Conservation (phyloP, 2,329 filamentous ascomycete species). For the Ophiostoma australiae region DNA sequence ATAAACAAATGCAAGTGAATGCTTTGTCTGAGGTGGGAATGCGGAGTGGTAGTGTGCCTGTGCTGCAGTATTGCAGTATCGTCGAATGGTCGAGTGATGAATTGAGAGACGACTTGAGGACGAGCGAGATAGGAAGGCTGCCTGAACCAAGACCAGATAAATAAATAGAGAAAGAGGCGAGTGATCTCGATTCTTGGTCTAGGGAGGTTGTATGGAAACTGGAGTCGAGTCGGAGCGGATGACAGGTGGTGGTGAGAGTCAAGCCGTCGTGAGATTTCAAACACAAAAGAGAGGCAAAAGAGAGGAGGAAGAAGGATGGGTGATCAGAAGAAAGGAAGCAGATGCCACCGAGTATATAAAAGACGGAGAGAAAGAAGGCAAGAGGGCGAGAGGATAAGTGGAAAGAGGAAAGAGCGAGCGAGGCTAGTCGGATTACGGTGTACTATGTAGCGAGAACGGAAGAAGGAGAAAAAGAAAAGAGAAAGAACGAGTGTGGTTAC, state of each 20-base stretch:
- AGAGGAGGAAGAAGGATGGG: background rate
- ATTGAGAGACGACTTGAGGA: background rate
- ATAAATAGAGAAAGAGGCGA: background rate
- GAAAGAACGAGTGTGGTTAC: background rate
- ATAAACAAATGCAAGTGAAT: slow-evolving; percentile 28
- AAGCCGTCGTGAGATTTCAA: background rate
- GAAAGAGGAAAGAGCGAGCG: background rate
- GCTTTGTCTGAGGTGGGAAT: slow-evolving; percentile 17
- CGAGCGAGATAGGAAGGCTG: background rate
- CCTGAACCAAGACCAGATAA: background rate
- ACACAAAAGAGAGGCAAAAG: background rate
- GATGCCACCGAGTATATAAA: slow-evolving; percentile 6
- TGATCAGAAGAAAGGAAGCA: background rate
- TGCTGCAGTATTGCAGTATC: slow-evolving; percentile 13
- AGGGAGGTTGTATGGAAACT: slow-evolving; percentile 1
- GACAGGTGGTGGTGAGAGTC: background rate
- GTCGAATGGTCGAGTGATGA: slow-evolving; percentile 1
- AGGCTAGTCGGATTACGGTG: background rate
- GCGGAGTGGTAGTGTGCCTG: background rate
- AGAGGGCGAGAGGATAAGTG: slow-evolving; percentile 13
- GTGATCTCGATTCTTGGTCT: slow-evolving; percentile 14
- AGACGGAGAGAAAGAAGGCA: background rate
- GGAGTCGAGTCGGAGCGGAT: background rate
- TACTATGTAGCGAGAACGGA: slow-evolving; percentile 10
- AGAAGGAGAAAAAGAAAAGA: slow-evolving; percentile 3